phyloP scores from a whole-genome alignment of 2,329 filamentous ascomycete species.

The Fusarium paranaense region DNA sequence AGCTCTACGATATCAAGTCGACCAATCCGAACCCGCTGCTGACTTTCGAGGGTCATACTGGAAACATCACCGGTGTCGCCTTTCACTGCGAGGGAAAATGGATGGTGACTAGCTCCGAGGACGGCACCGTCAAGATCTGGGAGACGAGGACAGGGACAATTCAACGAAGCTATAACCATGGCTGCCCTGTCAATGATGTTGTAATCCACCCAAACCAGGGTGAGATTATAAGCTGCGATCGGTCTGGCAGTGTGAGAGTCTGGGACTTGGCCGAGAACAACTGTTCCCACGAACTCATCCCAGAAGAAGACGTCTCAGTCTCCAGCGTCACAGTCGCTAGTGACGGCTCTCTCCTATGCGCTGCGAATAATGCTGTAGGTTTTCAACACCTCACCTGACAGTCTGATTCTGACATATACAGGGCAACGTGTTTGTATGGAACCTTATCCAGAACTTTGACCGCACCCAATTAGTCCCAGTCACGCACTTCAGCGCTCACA shows the following conservation, averaged over 20 bases:
- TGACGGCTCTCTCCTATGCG: slow-evolving; percentile 91
- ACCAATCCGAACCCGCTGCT: slow-evolving; percentile 95
- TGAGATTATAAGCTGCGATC: slow-evolving; percentile 96
- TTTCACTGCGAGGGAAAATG: slow-evolving; percentile 99
- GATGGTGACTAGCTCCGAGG: slow-evolving; percentile 99
- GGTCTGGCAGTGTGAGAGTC: slow-evolving; percentile 89
- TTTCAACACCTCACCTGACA: background rate
- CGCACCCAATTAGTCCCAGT: slow-evolving; percentile 87
- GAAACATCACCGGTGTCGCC: slow-evolving; percentile 94
- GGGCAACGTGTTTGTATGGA: slow-evolving; percentile 98
- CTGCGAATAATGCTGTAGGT: slow-evolving; percentile 87
- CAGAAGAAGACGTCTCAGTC: slow-evolving; percentile 93
- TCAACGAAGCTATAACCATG: slow-evolving; percentile 93
- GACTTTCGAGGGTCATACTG: slow-evolving; percentile 95
- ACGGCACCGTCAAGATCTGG: slow-evolving; percentile 97
- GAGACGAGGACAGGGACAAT: slow-evolving; percentile 87
- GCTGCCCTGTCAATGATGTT: slow-evolving; percentile 92
- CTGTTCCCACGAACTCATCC: slow-evolving; percentile 95
- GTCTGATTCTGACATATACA: slow-evolving; percentile 52
- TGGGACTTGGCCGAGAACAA: slow-evolving; percentile 98
- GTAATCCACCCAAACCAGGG: slow-evolving; percentile 99
- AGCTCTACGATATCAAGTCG: slow-evolving; percentile 98
- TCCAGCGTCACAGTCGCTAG: slow-evolving; percentile 96
- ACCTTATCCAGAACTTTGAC: slow-evolving; percentile 85
- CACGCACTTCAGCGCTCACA: slow-evolving; percentile 90